Conservation (phyloP, 768 basidiomycete species). For the Suillus plorans region DNA sequence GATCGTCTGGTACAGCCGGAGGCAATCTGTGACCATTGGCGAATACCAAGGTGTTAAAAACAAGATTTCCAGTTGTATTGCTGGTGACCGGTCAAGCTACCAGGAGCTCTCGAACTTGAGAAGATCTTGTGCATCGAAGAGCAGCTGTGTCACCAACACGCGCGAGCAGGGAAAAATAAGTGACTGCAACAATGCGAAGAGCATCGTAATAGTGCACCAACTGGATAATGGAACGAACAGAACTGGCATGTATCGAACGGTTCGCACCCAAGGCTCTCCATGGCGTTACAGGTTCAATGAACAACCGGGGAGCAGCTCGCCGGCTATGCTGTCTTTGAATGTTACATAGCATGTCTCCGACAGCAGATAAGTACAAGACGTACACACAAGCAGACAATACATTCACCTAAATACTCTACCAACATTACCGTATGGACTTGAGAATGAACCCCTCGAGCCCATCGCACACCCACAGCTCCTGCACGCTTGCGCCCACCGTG, state of each 20-base stretch:
- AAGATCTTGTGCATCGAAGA: no score
- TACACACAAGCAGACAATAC: background rate
- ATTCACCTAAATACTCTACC: constrained; percentile 2
- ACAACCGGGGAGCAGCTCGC: background rate
- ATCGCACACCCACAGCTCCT: constrained; percentile 96
- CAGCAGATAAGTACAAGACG: background rate
- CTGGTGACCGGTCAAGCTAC: no score
- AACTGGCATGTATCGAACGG: background rate
- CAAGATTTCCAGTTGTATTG: no score
- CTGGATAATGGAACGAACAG: background rate
- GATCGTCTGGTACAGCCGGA: no score
- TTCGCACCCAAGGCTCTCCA: background rate
- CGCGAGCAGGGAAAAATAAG: no score
- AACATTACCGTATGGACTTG: constrained; percentile 54
- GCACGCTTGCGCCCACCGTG: constrained; percentile 89
- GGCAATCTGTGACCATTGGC: no score
- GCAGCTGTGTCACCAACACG: no score
- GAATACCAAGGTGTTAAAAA: no score
- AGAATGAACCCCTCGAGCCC: constrained; percentile 91
- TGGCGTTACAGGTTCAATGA: background rate
- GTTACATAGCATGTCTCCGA: background rate
- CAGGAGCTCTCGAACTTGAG: no score
- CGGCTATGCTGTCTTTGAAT: background rate
- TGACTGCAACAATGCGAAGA: no score
- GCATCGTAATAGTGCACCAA: background rate